Evolutionary conservation across 805 yeast species (phyloP), one percentile per base, ranked within the genome.

Genomic region (Cyberlindnera nakhonratchasimensis): DNA sequence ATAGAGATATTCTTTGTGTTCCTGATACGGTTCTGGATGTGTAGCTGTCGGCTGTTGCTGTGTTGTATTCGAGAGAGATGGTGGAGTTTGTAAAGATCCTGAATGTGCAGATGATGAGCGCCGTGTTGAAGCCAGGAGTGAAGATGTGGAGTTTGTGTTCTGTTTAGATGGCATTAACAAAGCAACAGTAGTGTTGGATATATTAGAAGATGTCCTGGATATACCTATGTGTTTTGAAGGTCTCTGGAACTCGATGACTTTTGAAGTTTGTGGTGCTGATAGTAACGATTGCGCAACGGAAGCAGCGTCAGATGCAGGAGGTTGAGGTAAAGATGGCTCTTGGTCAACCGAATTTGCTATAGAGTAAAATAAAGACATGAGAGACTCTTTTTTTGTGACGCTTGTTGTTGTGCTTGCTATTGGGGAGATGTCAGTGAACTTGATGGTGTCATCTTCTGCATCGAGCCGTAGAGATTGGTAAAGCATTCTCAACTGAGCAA

Each of bases 1-100:
- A 59, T 81, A 87, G 40, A 79, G 71, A 41, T 74, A 70, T 57
- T 86, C 96, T 48, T 80, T 79, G 30, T 63, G 66, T 43, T 59
- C 69, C 13, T 51, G 47, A 12, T 31, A 42, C 30, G 42, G 45
- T 14, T 43, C 38, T 19, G 38, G 16, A 12, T 13, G 67, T 23
- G 38, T 12, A 17, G 34, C 22, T 21, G 29, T 29, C 25, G 34
- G 16, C 11, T 30, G 32, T 26, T 13, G 18, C 19, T 12, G 10
- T n/a, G 36, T 22, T 8, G 26, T 10, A 3, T 31, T 7, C 6
- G 34, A 19, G 14, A 22, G 13, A n/a, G 35, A 25, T 11, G 36
- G 29, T 19, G 44, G 34, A 5, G 43, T 38, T 8, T 34, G 36
- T 6, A 37, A 13, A 2, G 43, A 40, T 6, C 45, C 34, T 26